Base-by-base conservation (phyloP, 257 asterid genomes). In the Avicennia marina region DNA sequence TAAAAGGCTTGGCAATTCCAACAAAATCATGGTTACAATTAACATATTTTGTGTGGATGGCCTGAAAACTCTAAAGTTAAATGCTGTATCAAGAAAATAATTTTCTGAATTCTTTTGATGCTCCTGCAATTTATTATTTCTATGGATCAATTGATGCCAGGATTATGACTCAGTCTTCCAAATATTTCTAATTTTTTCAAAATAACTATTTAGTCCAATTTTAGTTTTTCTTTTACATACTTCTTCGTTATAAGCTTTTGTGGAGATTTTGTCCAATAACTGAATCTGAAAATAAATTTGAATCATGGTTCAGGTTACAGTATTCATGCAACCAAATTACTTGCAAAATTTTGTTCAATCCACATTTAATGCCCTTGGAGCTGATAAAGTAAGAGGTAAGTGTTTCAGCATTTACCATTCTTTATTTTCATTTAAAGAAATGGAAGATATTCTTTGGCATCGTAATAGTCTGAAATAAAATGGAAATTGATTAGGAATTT, bases 341-440 rank as follows among this genome's bases (percentile, higher is more conserved):
- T 76, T 91, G 81, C 67, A 87, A 74, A 91, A 85, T 60, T 91
- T 91, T 75, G 95, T 91, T 56, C 95, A 91, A 64, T 45, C 98
- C 45, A 74, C 98, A 11, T 85, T 91, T 55, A 75, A 83, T 78
- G 98, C 98, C 52, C 95, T 88, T 51, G 96, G 90, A 68, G 81
- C 80, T 44, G 87, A 85, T 44, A 91, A 73, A 65, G 84, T 88
- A 52, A 77, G 79, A 72, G 98, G 98, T 85, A 66, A 34, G 58
- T 51, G 33, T 60, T 62, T 58, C 22, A 33, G 20, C 52, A 25
- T 63, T 60, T 67, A 13, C 52, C 12, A 15, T 33, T n/a, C 22
- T 26, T 16, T 66, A 18, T n/a, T 27, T 60, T 63, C 25, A 10
- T 56, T 45, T 32, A 13, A 25, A 52, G 51, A 31, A 41, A 33